Evolutionary conservation across 2,329 filamentous ascomycete genomes (phyloP), one percentile per base, ranked within the genome.

Genomic region (Zasmidium cellare): DNA sequence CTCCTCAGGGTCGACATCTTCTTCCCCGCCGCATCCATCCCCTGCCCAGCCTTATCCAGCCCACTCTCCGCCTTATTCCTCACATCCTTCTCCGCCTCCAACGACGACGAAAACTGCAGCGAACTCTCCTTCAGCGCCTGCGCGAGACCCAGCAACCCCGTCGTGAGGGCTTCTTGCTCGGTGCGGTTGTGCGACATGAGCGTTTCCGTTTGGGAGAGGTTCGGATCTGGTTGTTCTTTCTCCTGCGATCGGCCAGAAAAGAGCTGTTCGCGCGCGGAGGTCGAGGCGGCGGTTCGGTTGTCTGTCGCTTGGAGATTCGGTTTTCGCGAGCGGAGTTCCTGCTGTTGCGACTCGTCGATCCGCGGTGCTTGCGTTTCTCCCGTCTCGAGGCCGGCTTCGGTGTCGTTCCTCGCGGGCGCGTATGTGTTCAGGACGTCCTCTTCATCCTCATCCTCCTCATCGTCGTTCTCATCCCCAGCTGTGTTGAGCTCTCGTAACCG

Each of bases 81-180:
- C 2, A 93, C 80, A 31, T 88, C 85, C 71, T 91, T 90, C 66
- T 87, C 84, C 65, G 89, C 85, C 60, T 92, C 90, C 14, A 97
- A 80, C 1, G 87, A 85, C 5, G 81, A 77, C 20, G 87, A 83
- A 75, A 96, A 94, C 2, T 84, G 81, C 54, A 88, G 77, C 3
- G 91, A 90, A 38, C 87, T 90, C 49, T 84, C 77, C 72, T 96
- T 96, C 41, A 97, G 83, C 50, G 89, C 84, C 20, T 83, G 79
- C 1, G 93, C 92, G 77, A 97, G 89, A 46, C 83, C 79, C 20
- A 96, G 80, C n/a, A 97, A 87, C 7, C 90, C 92, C 38, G 84
- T 82, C 0, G 92, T 93, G 2, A 97, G 82, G 31, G 83, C 79
- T 73, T 96, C 91, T 74, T 97, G 92, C 76, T 96, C 91, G 54